A percentile compares a stretch with the other conserved stretches of the same genome.
Evolutionary conservation across 176 grass and related monocot genomes (phyloP).

Genomic region (Areca catechu): DNA sequence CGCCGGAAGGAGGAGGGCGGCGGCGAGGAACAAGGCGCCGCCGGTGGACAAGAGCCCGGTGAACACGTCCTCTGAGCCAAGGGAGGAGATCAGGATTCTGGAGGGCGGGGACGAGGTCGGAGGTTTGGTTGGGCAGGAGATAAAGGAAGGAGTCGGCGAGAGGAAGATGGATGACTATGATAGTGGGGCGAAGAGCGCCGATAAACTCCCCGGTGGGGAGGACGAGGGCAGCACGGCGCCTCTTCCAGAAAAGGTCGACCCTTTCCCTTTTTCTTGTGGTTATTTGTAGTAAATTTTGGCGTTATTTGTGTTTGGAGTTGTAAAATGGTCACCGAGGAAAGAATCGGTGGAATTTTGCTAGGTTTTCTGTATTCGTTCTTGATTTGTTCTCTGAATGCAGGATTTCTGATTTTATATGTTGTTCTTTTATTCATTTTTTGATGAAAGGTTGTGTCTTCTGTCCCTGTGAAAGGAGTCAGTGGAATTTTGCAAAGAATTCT

Average conservation of each 20-base stretch:
- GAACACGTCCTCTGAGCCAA: conserved; percentile 20
- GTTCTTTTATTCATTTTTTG: too few relatives aligned
- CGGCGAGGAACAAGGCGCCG: conserved; percentile 24
- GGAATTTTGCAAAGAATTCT: too few relatives aligned
- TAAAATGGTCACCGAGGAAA: too few relatives aligned
- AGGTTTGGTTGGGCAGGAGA: conserved; percentile 8
- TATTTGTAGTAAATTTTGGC: neutral
- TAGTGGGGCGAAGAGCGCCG: conserved; percentile 49
- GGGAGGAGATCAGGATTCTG: conserved; percentile 33
- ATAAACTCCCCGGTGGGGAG: conserved; percentile 35
- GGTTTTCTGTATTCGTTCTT: too few relatives aligned
- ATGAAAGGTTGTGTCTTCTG: too few relatives aligned
- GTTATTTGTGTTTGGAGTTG: neutral
- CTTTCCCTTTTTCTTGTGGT: conserved; percentile 7
- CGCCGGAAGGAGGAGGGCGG: conserved; percentile 24
- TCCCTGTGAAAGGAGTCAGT: too few relatives aligned
- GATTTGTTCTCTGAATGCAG: too few relatives aligned
- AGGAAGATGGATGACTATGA: conserved; percentile 56
- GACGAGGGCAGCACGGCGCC: conserved; percentile 56
- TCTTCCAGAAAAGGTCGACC: conserved; percentile 69
- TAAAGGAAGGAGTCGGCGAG: conserved; percentile 18
- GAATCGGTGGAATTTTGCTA: too few relatives aligned
- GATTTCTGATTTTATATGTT: too few relatives aligned
- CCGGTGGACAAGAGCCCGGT: conserved; percentile 9
- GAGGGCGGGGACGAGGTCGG: conserved; percentile 28